A percentile compares a stretch with the other conserved stretches of the same genome.
Conservation (phyloP, 2,329 filamentous ascomycete genomes). For the Colletotrichum incanum region DNA sequence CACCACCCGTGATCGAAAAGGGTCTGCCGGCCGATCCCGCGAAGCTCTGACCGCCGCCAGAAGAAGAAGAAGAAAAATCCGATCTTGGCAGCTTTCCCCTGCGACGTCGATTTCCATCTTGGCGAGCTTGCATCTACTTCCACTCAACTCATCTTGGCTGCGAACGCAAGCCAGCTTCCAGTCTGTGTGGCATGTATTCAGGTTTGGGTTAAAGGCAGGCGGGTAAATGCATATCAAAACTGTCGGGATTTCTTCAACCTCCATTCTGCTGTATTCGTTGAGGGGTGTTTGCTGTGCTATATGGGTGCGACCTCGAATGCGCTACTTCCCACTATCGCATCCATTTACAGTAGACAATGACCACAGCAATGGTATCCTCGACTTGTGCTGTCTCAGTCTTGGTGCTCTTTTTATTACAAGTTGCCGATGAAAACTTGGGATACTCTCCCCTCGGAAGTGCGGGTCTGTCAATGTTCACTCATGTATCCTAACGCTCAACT, state of each 20-base stretch:
- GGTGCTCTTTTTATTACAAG: too few relatives aligned
- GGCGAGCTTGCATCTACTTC: background rate
- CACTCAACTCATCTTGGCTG: background rate
- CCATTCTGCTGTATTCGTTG: background rate
- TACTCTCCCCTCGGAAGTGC: background rate
- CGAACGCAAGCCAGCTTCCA: background rate
- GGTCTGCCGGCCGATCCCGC: slow-evolving; percentile 12
- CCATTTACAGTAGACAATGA: background rate
- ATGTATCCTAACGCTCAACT: background rate
- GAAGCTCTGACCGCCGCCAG: slow-evolving; percentile 3
- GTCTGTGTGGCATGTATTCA: background rate
- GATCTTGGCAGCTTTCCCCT: background rate
- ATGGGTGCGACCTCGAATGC: background rate
- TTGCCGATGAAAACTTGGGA: background rate
- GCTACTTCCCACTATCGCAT: background rate
- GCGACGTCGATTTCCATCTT: background rate
- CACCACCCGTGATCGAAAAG: slow-evolving; percentile 6
- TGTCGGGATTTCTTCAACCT: background rate
- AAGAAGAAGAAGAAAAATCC: background rate
- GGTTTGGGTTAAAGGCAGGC: background rate
- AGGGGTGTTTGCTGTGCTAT: background rate
- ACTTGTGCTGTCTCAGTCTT: background rate
- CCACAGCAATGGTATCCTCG: background rate
- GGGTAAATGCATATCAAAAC: background rate
- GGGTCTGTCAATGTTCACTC: too few relatives aligned